Evolutionary conservation across 768 basidiomycete species (phyloP), one percentile per base, ranked within the genome.

Genomic region (Cubamyces lactineus): DNA sequence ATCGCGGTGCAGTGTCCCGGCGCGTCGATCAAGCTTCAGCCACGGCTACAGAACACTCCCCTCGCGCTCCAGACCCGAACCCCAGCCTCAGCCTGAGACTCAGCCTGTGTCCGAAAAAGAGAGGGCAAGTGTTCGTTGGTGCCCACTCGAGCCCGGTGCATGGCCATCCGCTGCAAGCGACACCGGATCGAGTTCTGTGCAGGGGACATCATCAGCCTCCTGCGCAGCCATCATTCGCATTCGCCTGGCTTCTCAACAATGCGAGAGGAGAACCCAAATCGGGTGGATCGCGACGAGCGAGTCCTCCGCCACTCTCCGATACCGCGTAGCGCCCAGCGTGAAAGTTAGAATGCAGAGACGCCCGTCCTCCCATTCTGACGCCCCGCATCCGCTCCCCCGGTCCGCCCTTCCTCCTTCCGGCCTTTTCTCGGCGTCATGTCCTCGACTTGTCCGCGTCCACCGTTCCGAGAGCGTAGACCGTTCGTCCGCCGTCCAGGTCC

Each of bases 1-100:
- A 64, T 64, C 58, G 63, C 52, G 57, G 59, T 58, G 59, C 59
- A 54, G 57, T 54, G 56, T 13, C 34, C 57, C 56, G 62, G 59
- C 66, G 63, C 67, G 67, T 67, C 67, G 67, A 67, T 67, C 67
- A 61, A 48, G 45, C 51, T 48, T n/a, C 45, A 43, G 43, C 59
- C 41, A 21, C 41, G 28, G 21, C 48, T n/a, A 28, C 41, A 50
- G 30, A 26, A 43, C 48, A n/a, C 51, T 39, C 50, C 30, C 26
- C 49, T 28, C 30, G 16, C 51, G 51, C 34, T n/a, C 26, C 55
- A 43, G 30, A 23, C 46, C 45, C 46, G 17, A 21, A 34, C 45
- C 38, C 21, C 21, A 9, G 21, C 13, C 13, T 30, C 43, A 9
- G 45, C 45, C 55, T 45, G 43, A 17, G n/a, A 45, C n/a, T n/a